A percentile compares a stretch with the other conserved stretches of the same genome.
These are phyloP conservation scores for Leccinum cinnamomeum DNA, from an alignment of 1,284 basidiomycete genomes.

Conservation along the genomic window DNA sequence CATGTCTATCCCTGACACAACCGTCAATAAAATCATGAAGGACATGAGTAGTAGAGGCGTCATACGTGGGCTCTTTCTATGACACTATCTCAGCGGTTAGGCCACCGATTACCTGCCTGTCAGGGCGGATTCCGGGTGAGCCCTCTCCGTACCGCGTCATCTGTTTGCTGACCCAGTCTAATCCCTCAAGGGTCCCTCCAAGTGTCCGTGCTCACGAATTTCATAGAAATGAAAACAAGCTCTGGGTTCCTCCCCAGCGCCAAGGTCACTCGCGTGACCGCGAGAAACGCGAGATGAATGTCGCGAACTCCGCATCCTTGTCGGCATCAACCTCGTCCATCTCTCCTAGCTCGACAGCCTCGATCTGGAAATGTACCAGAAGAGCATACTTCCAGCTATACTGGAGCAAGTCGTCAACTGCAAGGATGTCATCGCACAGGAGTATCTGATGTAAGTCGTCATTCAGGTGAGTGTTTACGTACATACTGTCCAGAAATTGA, in stretches of 20 bases:
- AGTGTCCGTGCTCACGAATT: slow-evolving; percentile 92
- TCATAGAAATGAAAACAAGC: slow-evolving; percentile 97
- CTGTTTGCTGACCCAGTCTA: slow-evolving; percentile 32
- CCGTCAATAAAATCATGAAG: too few species aligned
- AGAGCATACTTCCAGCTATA: too few species aligned
- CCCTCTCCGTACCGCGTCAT: slow-evolving; percentile 3
- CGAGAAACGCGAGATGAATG: slow-evolving; percentile 30
- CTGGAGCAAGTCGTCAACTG: too few species aligned
- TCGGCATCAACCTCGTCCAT: slow-evolving; percentile 81
- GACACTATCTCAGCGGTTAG: slow-evolving; percentile 88
- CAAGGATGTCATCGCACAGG: too few species aligned
- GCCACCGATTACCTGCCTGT: slow-evolving; percentile 90
- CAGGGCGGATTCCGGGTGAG: slow-evolving; percentile 77
- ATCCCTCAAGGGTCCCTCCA: slow-evolving; percentile 79
- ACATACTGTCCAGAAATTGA: too few species aligned
- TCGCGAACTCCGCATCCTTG: slow-evolving; percentile 88
- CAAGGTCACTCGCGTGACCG: slow-evolving; percentile 64
- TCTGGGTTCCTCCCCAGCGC: slow-evolving; percentile 90
- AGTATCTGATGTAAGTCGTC: too few species aligned
- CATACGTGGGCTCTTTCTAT: slow-evolving; percentile 68
- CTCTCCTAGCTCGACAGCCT: too few species aligned
- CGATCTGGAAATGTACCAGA: too few species aligned
- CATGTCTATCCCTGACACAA: too few species aligned
- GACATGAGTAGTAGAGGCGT: too few species aligned
- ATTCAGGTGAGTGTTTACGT: too few species aligned